Conservation (phyloP, 345 rosid genomes). For the Rhodamnia rubescens region DNA sequence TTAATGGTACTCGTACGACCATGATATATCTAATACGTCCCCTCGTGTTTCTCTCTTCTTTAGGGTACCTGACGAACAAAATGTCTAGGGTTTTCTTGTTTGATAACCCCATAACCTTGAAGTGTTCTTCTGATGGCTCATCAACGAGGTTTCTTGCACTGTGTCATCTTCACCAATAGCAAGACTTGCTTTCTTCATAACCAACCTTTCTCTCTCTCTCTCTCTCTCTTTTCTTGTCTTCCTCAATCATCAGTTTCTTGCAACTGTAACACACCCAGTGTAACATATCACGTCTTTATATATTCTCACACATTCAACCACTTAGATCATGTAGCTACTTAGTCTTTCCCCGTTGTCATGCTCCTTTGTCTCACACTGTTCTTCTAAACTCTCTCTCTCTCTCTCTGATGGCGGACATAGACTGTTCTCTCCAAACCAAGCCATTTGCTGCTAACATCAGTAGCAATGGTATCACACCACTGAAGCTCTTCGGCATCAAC, state of each 20-base stretch:
- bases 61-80: background rate
- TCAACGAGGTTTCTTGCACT: background rate
- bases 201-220: background rate
- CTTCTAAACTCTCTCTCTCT: background rate
- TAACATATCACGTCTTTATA: background rate
- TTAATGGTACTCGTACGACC: background rate
- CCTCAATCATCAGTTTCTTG: background rate
- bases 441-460: conserved; percentile 39
- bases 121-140: background rate
- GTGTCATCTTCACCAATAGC: background rate
- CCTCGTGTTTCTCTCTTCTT: background rate
- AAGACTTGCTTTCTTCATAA: conserved; percentile 14
- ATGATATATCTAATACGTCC: background rate
- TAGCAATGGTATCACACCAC: conserved; percentile 45
- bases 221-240: conserved; percentile 18
- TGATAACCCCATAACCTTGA: background rate
- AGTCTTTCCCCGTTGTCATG: background rate
- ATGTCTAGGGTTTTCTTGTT: background rate
- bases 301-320: background rate
- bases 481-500: background rate
- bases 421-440: conserved; percentile 11
- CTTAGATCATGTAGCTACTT: background rate
- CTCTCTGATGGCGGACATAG: conserved; percentile 20
- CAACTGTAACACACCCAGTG: background rate
- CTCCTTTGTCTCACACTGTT: background rate